Percentiles rank a stretch among this genome's conserved stretches.
phyloP scores from a whole-genome alignment of 139 green algal genomes.

The Dunaliella sp. region DNA sequence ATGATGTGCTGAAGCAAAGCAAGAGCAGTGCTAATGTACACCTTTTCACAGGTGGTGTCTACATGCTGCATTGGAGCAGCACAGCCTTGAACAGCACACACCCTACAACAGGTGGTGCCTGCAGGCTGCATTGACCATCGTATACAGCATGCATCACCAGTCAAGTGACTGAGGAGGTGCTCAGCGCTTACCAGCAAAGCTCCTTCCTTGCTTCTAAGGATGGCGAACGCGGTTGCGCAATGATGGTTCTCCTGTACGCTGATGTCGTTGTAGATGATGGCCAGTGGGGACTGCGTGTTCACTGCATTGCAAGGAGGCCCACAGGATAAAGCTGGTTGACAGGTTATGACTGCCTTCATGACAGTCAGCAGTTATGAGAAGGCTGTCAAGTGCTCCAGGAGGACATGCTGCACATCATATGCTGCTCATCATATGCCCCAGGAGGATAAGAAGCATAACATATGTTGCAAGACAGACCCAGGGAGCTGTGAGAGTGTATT shows the following conservation, averaged over 20 bases:
- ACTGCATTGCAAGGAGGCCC: no score
- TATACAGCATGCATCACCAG: neutral
- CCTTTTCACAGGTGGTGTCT: no score
- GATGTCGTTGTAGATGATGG: conserved; percentile 64
- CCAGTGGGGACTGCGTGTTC: conserved; percentile 26
- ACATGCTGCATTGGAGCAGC: no score
- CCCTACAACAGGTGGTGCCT: neutral
- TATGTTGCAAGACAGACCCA: no score
- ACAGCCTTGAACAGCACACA: neutral
- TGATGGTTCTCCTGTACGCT: conserved; percentile 77
- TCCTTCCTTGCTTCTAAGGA: conserved; percentile 46
- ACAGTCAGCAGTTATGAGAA: no score
- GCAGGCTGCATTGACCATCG: neutral
- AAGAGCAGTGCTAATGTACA: no score
- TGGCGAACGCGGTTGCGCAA: conserved; percentile 63
- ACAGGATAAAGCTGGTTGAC: no score
- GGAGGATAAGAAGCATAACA: no score
- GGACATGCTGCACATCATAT: conserved; percentile 13
- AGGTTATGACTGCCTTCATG: no score
- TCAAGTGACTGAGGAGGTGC: no score
- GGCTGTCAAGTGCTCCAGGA: no score
- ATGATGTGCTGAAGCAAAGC: no score
- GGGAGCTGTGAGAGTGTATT: conserved; percentile 3
- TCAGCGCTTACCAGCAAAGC: conserved; percentile 22
- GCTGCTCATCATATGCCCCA: neutral